These are phyloP conservation scores for Amoebophrya sp. DNA, from an alignment of 169 alveolate species.

Conservation along the genomic window DNA sequence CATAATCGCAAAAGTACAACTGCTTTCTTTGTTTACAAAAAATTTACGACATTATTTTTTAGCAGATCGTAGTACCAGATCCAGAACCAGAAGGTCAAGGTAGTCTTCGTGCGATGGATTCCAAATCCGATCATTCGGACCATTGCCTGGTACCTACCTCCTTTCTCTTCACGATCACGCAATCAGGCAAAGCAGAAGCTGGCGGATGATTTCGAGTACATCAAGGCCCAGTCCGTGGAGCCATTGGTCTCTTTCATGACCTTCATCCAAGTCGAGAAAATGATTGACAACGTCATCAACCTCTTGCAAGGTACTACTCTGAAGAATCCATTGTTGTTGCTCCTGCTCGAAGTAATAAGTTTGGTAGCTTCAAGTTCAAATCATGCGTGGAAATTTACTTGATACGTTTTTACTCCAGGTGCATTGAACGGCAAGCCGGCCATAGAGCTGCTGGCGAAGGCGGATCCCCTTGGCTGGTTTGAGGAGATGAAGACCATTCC, in stretches of 20 bases:
- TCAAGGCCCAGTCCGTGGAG: constrained; percentile 70
- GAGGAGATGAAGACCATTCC: constrained; percentile 89
- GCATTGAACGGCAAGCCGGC: neutral
- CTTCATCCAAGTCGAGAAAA: constrained; percentile 21
- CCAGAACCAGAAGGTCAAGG: no score
- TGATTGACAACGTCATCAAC: constrained; percentile 96
- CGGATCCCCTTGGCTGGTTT: constrained; percentile 95
- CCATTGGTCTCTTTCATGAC: constrained; percentile 37
- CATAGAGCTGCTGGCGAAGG: constrained; percentile 67
- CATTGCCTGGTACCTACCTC: no score
- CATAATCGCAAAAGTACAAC: constrained; percentile 65
- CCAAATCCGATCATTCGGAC: no score
- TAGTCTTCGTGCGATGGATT: no score
- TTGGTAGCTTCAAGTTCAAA: no score
- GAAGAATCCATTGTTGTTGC: no score
- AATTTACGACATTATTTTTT: no score
- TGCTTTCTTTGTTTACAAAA: no score
- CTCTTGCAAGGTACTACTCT: constrained; percentile 86
- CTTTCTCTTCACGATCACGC: no score
- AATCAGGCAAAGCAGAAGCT: constrained; percentile 63
- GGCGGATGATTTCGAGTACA: constrained; percentile 83
- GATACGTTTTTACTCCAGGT: constrained; percentile 34
- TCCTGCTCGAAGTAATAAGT: no score
- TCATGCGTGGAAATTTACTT: neutral
- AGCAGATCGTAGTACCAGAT: no score